Evolutionary conservation across 257 asterid genomes (phyloP), one percentile per base, ranked within the genome.

Genomic region (Nicotiana paniculata): DNA sequence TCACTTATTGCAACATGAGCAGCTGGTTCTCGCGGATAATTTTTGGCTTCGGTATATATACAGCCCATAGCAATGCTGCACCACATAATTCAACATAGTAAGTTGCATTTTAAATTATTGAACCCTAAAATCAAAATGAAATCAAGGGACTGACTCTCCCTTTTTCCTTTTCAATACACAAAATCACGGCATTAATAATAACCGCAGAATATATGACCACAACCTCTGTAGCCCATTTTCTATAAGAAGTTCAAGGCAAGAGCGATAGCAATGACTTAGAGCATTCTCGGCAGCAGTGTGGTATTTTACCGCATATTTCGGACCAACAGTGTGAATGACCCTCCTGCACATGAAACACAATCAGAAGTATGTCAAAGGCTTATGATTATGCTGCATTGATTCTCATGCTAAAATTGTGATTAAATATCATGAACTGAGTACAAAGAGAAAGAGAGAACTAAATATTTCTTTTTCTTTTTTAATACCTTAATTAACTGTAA

Each of bases 201-300:
- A 81, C 59, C 65, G 70, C 66, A 80, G 62, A 70, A 68, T 24
- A 64, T 68, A 79, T 53, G 59, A 64, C 65, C 54, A 68, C 83
- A 79, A 94, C 98, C 98, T 94, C 85, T 85, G 86, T 16, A 94
- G 90, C 82, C 93, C 96, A 82, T 83, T 82, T 37, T 87, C 90
- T 46, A 89, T 87, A 65, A 90, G 89, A 83, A 86, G 89, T 81
- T 86, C 89, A 82, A 83, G 84, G 87, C 86, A 85, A 85, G 81
- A 83, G 39, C 99, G 92, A 65, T 96, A 96, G 91, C 98, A 96
- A 89, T 94, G 98, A 87, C 99, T 94, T 82, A 96, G 90, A 68
- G 99, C 98, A 89, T 94, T 94, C 87, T 96, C 99, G 53, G 98
- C 99, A 84, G 99, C 99, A 26, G 97, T 94, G 81, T 96, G 99